These are phyloP conservation scores for Oryza rufipogon DNA, from an alignment of 176 grass and related monocot genomes.

Conservation along the genomic window DNA sequence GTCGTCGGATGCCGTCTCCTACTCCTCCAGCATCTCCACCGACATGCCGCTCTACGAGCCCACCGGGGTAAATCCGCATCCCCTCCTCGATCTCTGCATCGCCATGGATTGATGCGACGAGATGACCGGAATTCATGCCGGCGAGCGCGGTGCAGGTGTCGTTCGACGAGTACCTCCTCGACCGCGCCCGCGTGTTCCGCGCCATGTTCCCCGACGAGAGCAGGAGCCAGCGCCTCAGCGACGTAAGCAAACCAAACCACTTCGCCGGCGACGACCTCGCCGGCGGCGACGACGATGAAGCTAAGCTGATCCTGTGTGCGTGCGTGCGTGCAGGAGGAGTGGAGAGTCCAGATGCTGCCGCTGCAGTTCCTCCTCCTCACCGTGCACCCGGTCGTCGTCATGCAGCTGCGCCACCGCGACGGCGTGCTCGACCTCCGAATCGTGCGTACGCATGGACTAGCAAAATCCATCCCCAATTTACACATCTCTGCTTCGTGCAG, in stretches of 20 bases:
- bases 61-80: constrained; percentile 50
- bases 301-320: background rate
- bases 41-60: constrained; percentile 69
- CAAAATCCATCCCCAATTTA: background rate
- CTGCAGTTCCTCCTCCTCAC: constrained; percentile 83
- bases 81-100: background rate
- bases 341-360: constrained; percentile 75
- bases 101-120: background rate
- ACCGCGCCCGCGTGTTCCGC: constrained; percentile 67
- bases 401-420: constrained; percentile 57
- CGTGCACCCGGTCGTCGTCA: constrained; percentile 74
- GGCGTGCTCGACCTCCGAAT: constrained; percentile 58
- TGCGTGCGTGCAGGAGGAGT: constrained; percentile 53
- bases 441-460: constrained; percentile 33
- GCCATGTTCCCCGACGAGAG: constrained; percentile 82
- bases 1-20: constrained; percentile 58
- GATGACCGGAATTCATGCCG: background rate
- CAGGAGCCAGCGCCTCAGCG: constrained; percentile 62
- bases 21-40: constrained; percentile 69
- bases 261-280: background rate
- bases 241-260: constrained; percentile 39
- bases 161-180: constrained; percentile 74
- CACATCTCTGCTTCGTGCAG: no score
- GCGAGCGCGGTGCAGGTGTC: constrained; percentile 45
- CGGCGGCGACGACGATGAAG: background rate